Percentiles rank a stretch among this genome's conserved stretches.
phyloP scores from a whole-genome alignment of 495 filamentous ascomycete genomes.

The Paragyromitra xinjiangensis region DNA sequence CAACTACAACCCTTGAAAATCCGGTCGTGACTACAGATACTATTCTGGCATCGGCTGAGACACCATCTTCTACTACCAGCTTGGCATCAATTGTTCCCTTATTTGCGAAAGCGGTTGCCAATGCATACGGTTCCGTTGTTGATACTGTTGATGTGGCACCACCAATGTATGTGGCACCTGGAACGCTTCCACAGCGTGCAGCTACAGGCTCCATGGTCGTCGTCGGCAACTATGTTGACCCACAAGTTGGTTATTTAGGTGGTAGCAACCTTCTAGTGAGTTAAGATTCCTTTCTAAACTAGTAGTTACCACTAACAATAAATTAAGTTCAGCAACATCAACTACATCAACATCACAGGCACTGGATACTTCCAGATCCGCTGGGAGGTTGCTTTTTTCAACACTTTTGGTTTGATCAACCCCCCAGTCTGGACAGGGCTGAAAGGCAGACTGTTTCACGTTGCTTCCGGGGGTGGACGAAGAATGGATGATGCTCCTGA shows the following conservation, averaged over 20 bases:
- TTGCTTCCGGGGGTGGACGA: constrained; percentile 4
- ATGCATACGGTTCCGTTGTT: constrained; percentile 10
- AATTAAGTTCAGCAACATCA: not conserved
- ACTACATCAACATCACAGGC: constrained; percentile 18
- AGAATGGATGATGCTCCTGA: constrained; percentile 20
- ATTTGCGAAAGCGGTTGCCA: not conserved
- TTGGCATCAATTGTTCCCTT: not conserved
- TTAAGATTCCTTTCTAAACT: not conserved
- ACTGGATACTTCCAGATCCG: constrained; percentile 9
- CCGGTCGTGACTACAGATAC: not conserved
- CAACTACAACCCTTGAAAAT: not conserved
- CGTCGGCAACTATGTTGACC: not conserved
- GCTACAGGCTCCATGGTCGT: not conserved
- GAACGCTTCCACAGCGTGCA: not conserved
- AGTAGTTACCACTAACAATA: not conserved
- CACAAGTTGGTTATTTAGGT: not conserved
- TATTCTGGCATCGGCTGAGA: not conserved
- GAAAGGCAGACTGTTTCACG: constrained; percentile 4
- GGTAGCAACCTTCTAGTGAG: not conserved
- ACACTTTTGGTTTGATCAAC: not conserved
- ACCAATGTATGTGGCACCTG: constrained; percentile 10
- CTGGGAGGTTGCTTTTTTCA: constrained; percentile 19
- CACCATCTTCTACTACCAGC: not conserved
- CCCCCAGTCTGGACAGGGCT: constrained; percentile 5
- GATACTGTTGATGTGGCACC: constrained; percentile 8